Evolutionary conservation across 805 yeast genomes (phyloP), one percentile per base, ranked within the genome.

Genomic region (Cyberlindnera euphorbiae): DNA sequence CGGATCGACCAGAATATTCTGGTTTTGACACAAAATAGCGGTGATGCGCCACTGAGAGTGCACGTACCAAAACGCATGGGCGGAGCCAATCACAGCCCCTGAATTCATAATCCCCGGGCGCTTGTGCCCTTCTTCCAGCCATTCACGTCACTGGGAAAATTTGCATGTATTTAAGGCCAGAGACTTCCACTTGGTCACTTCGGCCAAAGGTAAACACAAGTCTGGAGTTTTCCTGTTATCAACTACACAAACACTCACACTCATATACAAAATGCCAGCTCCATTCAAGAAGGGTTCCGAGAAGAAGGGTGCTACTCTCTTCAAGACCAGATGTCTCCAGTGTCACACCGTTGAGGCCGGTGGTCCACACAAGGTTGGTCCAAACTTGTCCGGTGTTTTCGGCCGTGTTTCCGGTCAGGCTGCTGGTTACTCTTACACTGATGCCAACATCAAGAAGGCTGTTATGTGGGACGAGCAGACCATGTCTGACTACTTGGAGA

Each of bases 331-430:
- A 82, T 93, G 98, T 71, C 75, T 88, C 56, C 97, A 93, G 75
- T 93, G 98, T 70, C 98, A 93, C 82, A 90, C 97, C 58, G 81
- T 82, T 52, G 97, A 90, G 68, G 75, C 72, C 46, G 96, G 96
- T 62, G 97, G 95, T 48, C 90, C 97, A 55, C 79, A 90, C 84
- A 93, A 93, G 78, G 97, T 90, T 59, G 98, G 98, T 68, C 98
- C 98, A 64, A 93, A 90, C 71, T 82, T 93, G 66, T 83, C 86
- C 71, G 98, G 97, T 69, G 71, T 93, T 53, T 74, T 93, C 49
- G 94, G 94, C 61, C 87, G 98, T 75, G 64, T 72, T 52, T 83
- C 97, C 35, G 98, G 98, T 67, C 68, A 73, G 62, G 95, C 95
- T 59, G 82, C 68, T 41, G 98, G 97, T 52, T 93, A 71, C 79